Percentiles rank a stretch among this genome's conserved stretches.
phyloP scores from a whole-genome alignment of 805 yeast species.

The Cyberlindnera samutprakarnensis region DNA sequence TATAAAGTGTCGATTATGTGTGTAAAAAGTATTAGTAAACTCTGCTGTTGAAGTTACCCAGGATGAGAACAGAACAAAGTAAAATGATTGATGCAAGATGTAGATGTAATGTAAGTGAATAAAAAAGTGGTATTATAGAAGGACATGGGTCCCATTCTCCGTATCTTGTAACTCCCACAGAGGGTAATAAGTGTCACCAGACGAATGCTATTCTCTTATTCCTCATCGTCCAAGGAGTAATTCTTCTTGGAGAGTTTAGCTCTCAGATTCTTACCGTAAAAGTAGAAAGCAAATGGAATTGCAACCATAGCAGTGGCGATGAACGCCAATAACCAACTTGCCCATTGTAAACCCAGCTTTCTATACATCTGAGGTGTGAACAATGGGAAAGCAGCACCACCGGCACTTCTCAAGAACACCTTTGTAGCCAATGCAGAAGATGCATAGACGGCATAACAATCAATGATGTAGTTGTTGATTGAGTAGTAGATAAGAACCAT shows the following conservation, averaged over 20 bases:
- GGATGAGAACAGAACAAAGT: no score
- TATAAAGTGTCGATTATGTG: no score
- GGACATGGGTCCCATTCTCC: no score
- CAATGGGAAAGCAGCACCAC: slow-evolving; percentile 83
- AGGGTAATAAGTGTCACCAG: no score
- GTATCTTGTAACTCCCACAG: no score
- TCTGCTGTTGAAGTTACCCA: no score
- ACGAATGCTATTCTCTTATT: no score
- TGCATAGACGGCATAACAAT: slow-evolving; percentile 77
- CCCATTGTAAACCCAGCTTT: slow-evolving; percentile 72
- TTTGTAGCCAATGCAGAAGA: slow-evolving; percentile 79
- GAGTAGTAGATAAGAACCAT: slow-evolving; percentile 72
- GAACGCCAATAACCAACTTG: slow-evolving; percentile 70
- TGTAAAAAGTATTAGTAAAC: no score
- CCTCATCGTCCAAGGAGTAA: slow-evolving; percentile 34
- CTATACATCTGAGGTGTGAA: slow-evolving; percentile 79
- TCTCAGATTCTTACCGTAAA: slow-evolving; percentile 58
- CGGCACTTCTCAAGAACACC: slow-evolving; percentile 72
- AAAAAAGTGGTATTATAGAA: no score
- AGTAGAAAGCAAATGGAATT: slow-evolving; percentile 66
- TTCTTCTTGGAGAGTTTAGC: slow-evolving; percentile 60
- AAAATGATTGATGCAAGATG: no score
- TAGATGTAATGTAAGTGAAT: no score
- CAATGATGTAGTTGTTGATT: slow-evolving; percentile 79
- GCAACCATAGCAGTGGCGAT: slow-evolving; percentile 69